A percentile compares a stretch with the other conserved stretches of the same genome.
Evolutionary conservation across 2,329 filamentous ascomycete genomes (phyloP).

Genomic region (Calycina herbarum): DNA sequence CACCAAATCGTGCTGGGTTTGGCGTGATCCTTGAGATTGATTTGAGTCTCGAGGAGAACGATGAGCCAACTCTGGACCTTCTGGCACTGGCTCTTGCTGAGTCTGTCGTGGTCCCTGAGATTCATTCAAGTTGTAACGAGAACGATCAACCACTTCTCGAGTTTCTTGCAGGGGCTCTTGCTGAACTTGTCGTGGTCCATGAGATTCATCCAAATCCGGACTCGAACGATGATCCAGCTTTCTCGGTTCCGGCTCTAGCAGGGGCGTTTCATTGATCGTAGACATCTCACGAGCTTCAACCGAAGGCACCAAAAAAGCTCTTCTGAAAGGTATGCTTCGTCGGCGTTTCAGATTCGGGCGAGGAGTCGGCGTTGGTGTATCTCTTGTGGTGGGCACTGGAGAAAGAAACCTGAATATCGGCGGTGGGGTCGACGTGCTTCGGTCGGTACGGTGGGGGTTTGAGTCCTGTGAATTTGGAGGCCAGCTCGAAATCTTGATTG

Average conservation of each 20-base stretch:
- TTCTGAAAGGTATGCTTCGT: neutral
- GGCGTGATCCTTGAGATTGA: neutral
- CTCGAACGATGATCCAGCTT: neutral
- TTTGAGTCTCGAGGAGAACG: neutral
- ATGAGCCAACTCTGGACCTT: neutral
- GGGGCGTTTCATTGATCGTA: neutral
- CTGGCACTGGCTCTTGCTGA: neutral
- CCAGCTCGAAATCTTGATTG: neutral
- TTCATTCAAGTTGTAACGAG: neutral
- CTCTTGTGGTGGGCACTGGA: neutral
- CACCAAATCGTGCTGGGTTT: neutral
- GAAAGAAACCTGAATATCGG: neutral
- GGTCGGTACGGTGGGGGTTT: neutral
- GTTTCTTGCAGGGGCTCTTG: neutral
- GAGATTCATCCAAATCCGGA: too few relatives aligned
- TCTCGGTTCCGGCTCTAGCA: neutral
- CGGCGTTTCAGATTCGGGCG: neutral
- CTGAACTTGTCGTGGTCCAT: neutral
- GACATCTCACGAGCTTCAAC: neutral
- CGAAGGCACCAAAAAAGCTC: neutral
- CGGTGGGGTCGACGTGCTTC: neutral
- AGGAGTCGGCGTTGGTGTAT: neutral
- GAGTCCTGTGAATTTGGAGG: neutral
- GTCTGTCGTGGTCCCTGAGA: neutral
- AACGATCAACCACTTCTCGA: neutral